These are phyloP conservation scores for Neurospora sp. DNA, from an alignment of 495 filamentous ascomycete species.

Conservation along the genomic window DNA sequence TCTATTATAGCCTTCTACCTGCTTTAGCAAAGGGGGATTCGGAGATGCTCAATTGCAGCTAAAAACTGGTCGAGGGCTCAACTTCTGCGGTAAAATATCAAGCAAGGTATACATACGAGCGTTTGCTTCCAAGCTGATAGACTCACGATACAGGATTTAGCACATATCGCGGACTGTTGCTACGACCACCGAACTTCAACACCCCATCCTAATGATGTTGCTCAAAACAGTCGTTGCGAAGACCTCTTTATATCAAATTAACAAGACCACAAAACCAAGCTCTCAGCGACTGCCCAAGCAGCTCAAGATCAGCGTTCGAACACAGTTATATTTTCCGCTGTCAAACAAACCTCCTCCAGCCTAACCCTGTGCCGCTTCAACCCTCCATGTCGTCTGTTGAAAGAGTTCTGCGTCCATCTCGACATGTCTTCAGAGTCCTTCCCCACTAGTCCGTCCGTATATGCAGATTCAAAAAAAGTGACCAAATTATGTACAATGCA, in stretches of 20 bases:
- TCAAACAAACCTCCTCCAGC: neutral
- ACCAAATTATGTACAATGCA: slow-evolving; percentile 8
- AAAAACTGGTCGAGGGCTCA: neutral
- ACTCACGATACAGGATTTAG: neutral
- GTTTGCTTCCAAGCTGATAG: neutral
- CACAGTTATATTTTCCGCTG: neutral
- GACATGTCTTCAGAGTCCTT: neutral
- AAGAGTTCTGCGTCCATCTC: neutral
- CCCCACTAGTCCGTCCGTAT: neutral
- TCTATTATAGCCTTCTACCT: neutral
- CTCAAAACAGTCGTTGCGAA: neutral
- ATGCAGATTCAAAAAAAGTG: neutral
- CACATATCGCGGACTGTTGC: neutral
- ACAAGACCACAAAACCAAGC: neutral
- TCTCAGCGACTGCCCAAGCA: neutral
- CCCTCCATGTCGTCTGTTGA: neutral
- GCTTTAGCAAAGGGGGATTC: neutral
- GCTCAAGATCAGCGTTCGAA: neutral
- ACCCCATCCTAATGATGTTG: neutral
- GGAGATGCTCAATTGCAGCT: neutral
- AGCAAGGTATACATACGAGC: neutral
- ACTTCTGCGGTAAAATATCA: neutral
- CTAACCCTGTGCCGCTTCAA: neutral
- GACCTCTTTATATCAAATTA: neutral
- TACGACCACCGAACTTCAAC: neutral